A percentile compares a stretch with the other conserved stretches of the same genome.
Evolutionary conservation across 306 rosid genomes (phyloP).

Genomic region (Betula pendula): DNA sequence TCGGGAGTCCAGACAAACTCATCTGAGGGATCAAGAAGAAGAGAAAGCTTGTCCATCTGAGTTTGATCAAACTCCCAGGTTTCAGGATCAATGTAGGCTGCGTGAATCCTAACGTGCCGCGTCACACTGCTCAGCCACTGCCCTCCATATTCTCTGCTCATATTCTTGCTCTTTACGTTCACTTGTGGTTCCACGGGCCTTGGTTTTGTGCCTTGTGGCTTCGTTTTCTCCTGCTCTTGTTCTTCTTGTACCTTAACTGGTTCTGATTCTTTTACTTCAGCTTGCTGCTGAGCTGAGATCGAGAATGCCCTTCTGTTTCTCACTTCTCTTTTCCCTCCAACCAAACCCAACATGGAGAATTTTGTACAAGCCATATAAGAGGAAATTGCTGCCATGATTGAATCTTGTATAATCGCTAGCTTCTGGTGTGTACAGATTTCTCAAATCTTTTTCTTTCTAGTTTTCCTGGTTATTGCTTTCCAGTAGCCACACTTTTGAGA

Average conservation of each 20-base stretch:
- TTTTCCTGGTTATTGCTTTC: conserved; percentile 19
- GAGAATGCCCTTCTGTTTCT: conserved; percentile 37
- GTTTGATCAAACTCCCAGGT: conserved; percentile 89
- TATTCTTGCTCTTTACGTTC: conserved; percentile 74
- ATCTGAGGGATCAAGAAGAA: conserved; percentile 81
- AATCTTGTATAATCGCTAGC: conserved; percentile 12
- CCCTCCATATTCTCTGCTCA: conserved; percentile 89
- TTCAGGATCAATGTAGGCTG: conserved; percentile 79
- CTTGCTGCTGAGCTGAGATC: conserved; percentile 54
- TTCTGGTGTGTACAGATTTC: conserved; percentile 10
- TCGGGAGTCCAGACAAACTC: conserved; percentile 91
- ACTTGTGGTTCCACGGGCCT: conserved; percentile 82
- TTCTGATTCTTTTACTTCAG: conserved; percentile 47
- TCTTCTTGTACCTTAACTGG: conserved; percentile 30
- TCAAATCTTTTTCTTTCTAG: not conserved
- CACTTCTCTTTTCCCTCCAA: conserved; percentile 39
- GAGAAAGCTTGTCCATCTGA: conserved; percentile 91
- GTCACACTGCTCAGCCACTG: conserved; percentile 78
- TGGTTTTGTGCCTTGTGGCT: conserved; percentile 48
- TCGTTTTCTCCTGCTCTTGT: conserved; percentile 26
- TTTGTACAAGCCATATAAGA: conserved; percentile 61
- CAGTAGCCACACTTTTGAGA: conserved; percentile 1
- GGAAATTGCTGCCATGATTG: conserved; percentile 72
- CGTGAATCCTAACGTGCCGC: conserved; percentile 76
- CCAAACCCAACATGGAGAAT: conserved; percentile 50